Evolutionary conservation across 2,329 filamentous ascomycete species (phyloP), one percentile per base, ranked within the genome.

Genomic region (Kalmusia sp.): DNA sequence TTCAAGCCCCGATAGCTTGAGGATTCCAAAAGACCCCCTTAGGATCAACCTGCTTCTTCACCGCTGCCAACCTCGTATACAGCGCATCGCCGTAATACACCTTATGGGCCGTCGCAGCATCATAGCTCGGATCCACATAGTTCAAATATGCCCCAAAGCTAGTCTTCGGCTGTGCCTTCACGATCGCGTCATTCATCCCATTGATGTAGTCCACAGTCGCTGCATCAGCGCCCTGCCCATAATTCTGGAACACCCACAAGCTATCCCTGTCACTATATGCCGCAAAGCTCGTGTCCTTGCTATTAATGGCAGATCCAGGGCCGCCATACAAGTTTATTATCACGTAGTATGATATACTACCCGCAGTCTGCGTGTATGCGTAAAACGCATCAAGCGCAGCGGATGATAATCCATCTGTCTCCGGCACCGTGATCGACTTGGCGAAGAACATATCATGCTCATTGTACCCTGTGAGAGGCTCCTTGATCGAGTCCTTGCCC

Each of bases 131-230:
- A 61, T 84, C 82, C 4, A 81, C 77, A 47, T 84, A 84, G 71
- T 84, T 84, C 58, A 80, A 71, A 55, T 84, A 84, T 54, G 79
- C 79, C 21, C 79, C 80, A 68, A 80, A 81, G 5, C 68, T 59
- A 2, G 69, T 72, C 34, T 72, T 59, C 12, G 69, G 65, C 65
- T 77, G 69, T 17, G 65, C 67, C 12, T 69, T 63, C 24, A 67
- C 71, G 35, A 79, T 67, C 4, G 69, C 72, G 11, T 74, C 68
- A 54, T 78, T 75, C 63, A 80, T 75, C 44, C 75, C 74, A 31
- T 80, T 71, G 30, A 80, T 65, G 44, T 76, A 78, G 22, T 55
- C 43, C 19, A 76, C 30, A 12, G 43, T 34, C n/a, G n/a, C n/a
- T n/a, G n/a, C n/a, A n/a, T 25, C 30, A 3, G 43, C 64, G 2